Evolutionary conservation across 768 basidiomycete genomes (phyloP).

Genomic region (Boletus reticuloceps): DNA sequence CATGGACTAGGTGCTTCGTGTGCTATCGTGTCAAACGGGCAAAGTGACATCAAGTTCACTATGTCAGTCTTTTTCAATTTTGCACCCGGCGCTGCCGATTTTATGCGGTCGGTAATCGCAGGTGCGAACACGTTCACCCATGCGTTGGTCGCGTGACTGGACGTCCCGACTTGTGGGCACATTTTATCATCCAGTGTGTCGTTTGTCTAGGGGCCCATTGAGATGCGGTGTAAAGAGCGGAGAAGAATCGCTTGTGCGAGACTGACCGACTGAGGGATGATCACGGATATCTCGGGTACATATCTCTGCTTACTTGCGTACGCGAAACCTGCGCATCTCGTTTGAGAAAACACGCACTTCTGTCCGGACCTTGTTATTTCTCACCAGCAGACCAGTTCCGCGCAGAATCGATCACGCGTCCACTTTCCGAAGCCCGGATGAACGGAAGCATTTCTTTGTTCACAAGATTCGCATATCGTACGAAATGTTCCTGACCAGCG

Average conservation of each 20-base stretch:
- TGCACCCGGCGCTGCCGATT: conserved; percentile 58
- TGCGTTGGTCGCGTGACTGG: conserved; percentile 34
- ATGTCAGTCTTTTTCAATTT: conserved; percentile 54
- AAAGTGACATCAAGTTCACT: conserved; percentile 61
- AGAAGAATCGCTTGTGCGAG: neutral
- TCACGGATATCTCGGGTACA: conserved; percentile 49
- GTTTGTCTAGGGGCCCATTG: conserved; percentile 42
- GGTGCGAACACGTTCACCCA: conserved; percentile 57
- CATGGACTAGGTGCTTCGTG: conserved; percentile 52
- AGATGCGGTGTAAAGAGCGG: neutral
- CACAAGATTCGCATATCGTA: conserved; percentile 51
- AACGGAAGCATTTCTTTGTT: conserved; percentile 46
- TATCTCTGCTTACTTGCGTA: conserved; percentile 44
- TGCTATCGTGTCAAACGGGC: conserved; percentile 69
- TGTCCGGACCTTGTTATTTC: neutral
- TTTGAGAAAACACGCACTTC: neutral
- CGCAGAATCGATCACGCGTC: conserved; percentile 62
- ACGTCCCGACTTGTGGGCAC: conserved; percentile 52
- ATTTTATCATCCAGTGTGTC: conserved; percentile 63
- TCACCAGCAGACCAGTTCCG: conserved; percentile 64
- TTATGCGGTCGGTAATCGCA: conserved; percentile 54
- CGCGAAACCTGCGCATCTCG: conserved; percentile 37
- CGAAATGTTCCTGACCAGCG: conserved; percentile 47
- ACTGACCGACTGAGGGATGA: conserved; percentile 53
- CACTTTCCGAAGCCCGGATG: conserved; percentile 43